phyloP scores from a whole-genome alignment of 768 basidiomycete genomes.

The Pleurotus citrinopileatus region DNA sequence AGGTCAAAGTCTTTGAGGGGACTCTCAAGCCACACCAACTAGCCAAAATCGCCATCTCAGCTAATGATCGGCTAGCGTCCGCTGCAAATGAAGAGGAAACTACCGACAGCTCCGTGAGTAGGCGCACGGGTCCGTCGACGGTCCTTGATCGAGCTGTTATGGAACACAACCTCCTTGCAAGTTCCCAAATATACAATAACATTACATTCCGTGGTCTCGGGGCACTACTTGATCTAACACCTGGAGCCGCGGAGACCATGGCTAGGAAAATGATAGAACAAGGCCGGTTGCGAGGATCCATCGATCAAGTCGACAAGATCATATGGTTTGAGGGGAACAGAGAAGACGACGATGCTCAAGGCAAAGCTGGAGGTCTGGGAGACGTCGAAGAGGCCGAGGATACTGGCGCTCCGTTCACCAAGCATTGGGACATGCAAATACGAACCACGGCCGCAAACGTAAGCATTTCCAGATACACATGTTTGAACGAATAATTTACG shows the following conservation, averaged over 20 bases:
- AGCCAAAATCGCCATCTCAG: constrained; percentile 83
- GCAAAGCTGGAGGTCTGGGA: constrained; percentile 91
- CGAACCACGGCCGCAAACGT: constrained; percentile 86
- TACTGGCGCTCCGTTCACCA: constrained; percentile 86
- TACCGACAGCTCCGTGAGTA: constrained; percentile 37
- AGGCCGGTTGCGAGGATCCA: constrained; percentile 85
- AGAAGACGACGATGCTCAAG: constrained; percentile 91
- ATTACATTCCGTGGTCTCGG: constrained; percentile 96
- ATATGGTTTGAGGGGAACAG: constrained; percentile 89
- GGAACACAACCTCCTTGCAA: constrained; percentile 97
- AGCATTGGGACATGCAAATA: constrained; percentile 95
- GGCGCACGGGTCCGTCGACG: constrained; percentile 88
- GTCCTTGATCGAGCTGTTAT: constrained; percentile 97
- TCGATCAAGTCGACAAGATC: constrained; percentile 93
- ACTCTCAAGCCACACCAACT: constrained; percentile 91
- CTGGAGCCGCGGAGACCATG: constrained; percentile 95
- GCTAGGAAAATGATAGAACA: constrained; percentile 99
- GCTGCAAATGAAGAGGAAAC: constrained; percentile 50
- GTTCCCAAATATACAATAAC: constrained; percentile 96
- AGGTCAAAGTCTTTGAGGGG: constrained; percentile 87
- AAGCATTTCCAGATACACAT: constrained; percentile 20
- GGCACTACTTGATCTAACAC: constrained; percentile 81
- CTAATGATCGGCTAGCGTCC: constrained; percentile 77
- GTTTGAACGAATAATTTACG: constrained; percentile 3
- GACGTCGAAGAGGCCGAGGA: constrained; percentile 87